Base-by-base conservation (phyloP, 2,329 filamentous ascomycete species). In the Bretziella fagacearum region DNA sequence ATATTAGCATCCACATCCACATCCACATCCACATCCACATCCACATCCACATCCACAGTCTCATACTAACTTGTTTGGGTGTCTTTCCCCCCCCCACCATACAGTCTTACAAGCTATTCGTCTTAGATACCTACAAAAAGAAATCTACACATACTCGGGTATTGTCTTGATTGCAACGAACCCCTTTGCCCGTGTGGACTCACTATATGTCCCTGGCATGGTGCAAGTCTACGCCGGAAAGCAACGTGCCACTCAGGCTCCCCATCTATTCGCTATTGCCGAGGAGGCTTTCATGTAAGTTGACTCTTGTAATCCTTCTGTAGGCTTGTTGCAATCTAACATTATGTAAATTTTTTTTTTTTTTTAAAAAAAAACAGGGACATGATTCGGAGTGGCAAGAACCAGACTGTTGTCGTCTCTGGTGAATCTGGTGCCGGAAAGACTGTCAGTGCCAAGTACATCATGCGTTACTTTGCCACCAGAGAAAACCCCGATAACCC, bases 211-310 rank as follows among this genome's bases (percentile, higher is more conserved):
- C 8, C 87, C 89, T 15, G 91, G 91, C 54, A 98, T 98, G 89
- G 87, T 98, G n/a, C 91, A 98, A 63, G 86, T 96, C 32, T 98
- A 98, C 65, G 87, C 91, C 48, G 91, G 91, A 59, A 96, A 89
- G 65, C 87, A 95, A 64, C 77, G 91, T 64, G 86, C 87, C 51
- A 94, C 91, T 50, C 91, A 96, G 65, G 91, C 93, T 50, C 91
- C 91, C 47, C 91, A 98, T 76, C 67, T 98, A 59, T 98, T 98
- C 65, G 91, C 91, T 55, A 98, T 98, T 66, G 91, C 91, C 36
- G 91, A 98, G 63, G 93, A 98, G 65, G 87, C 91, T 52, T 98
- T 96, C 67, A 85, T 89, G 84, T 91, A 74, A 68, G 77, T 65
- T 51, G 33, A 45, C 30, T n/a, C n/a, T n/a, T n/a, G n/a, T n/a